Percentiles rank a stretch among this genome's conserved stretches.
These are phyloP conservation scores for Fusarium redolens DNA, from an alignment of 2,329 filamentous ascomycete species.

Conservation along the genomic window DNA sequence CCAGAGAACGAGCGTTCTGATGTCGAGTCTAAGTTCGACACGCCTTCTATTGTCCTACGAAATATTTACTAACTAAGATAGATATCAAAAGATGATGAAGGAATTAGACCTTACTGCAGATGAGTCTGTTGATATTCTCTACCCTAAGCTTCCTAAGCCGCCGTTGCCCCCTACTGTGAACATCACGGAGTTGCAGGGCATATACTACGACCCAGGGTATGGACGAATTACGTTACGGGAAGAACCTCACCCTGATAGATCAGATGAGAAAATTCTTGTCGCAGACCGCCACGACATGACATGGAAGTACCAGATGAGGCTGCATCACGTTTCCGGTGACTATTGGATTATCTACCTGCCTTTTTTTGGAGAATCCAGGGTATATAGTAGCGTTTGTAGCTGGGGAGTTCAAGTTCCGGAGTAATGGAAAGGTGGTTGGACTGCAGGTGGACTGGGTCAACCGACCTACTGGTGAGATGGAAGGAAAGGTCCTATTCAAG, in stretches of 20 bases:
- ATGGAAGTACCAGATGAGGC: not conserved
- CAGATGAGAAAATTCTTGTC: not conserved
- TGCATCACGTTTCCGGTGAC: not conserved
- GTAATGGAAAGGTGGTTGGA: not conserved
- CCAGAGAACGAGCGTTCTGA: not conserved
- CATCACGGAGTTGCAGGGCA: not conserved
- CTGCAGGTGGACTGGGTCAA: not conserved
- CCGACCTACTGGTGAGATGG: not conserved
- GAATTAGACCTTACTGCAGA: not conserved
- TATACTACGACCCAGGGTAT: not conserved
- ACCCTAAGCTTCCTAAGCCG: not conserved
- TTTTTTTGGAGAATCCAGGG: not conserved
- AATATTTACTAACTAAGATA: not conserved
- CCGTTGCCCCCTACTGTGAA: not conserved
- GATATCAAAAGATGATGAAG: not conserved
- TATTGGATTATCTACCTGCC: not conserved
- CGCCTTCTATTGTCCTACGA: not conserved
- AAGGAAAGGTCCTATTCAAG: not conserved
- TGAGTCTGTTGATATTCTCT: not conserved
- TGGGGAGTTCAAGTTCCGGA: not conserved
- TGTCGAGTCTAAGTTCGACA: not conserved
- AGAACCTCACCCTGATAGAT: not conserved
- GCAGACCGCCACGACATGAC: not conserved
- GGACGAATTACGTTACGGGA: not conserved
- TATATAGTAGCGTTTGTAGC: not conserved